Percentiles rank a stretch among this genome's conserved stretches.
These are phyloP conservation scores for Harringtonia lauricola DNA, from an alignment of 2,329 filamentous ascomycete genomes.

Conservation along the genomic window DNA sequence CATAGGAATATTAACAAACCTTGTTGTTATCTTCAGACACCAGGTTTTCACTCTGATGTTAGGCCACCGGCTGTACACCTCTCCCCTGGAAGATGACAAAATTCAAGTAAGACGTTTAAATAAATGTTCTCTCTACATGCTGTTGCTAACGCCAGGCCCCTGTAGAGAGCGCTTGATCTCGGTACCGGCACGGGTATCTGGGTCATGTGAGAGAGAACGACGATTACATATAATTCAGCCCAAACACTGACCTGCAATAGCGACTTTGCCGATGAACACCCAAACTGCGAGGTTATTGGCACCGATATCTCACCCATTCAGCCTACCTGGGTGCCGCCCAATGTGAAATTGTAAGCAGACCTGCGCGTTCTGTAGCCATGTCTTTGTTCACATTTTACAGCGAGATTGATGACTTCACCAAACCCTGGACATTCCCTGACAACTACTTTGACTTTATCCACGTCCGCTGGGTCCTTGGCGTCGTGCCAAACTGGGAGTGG, in stretches of 20 bases:
- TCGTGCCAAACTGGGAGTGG: constrained; percentile 38
- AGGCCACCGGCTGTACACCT: constrained; percentile 15
- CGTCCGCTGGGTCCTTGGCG: constrained; percentile 39
- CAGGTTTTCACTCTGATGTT: constrained; percentile 14
- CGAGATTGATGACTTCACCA: constrained; percentile 50
- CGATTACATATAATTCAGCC: too few relatives aligned
- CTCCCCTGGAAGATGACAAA: constrained; percentile 15
- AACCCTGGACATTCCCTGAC: constrained; percentile 32
- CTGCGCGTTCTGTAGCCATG: too few relatives aligned
- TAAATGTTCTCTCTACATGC: too few relatives aligned
- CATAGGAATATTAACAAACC: too few relatives aligned
- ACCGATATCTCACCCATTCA: constrained; percentile 47
- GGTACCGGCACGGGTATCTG: constrained; percentile 41
- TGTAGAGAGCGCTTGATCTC: constrained; percentile 21
- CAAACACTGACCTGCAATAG: constrained; percentile 25
- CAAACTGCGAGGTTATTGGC: constrained; percentile 33
- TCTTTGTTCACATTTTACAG: constrained; percentile 6
- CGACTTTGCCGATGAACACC: constrained; percentile 33
- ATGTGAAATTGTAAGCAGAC: constrained; percentile 35
- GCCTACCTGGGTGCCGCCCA: constrained; percentile 43
- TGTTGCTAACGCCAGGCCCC: too few relatives aligned
- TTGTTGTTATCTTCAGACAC: too few relatives aligned
- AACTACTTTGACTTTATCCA: constrained; percentile 43
- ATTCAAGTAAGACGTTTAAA: not conserved
- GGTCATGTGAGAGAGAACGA: constrained; percentile 23